These are phyloP conservation scores for Raffaelea ambrosiae DNA, from an alignment of 2,329 filamentous ascomycete species.

Conservation along the genomic window DNA sequence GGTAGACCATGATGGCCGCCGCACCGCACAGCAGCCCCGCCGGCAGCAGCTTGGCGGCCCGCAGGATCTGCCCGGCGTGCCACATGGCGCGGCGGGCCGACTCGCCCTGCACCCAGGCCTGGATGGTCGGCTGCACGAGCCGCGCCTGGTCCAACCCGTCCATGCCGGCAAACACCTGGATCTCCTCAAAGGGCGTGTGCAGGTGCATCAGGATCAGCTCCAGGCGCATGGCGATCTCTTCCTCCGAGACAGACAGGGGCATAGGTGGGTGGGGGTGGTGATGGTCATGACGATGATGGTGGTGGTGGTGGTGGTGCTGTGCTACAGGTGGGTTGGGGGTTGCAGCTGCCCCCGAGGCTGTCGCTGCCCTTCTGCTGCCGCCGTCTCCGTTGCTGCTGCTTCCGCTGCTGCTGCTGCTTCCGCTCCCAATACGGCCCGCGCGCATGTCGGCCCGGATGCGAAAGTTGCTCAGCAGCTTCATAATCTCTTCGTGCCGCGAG, in stretches of 20 bases:
- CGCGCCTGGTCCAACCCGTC: not conserved
- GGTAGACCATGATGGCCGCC: not conserved
- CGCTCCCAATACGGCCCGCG: too few relatives aligned
- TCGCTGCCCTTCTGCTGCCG: too few relatives aligned
- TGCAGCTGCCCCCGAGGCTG: too few relatives aligned
- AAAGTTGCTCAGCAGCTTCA: not conserved
- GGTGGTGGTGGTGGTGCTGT: too few relatives aligned
- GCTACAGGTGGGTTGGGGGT: too few relatives aligned
- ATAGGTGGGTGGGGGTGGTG: too few relatives aligned
- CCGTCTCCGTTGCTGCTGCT: too few relatives aligned
- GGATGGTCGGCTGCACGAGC: not conserved
- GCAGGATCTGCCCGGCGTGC: not conserved
- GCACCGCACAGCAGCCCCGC: not conserved
- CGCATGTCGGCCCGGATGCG: not conserved
- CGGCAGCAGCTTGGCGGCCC: not conserved
- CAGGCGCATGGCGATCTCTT: not conserved
- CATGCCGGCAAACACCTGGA: not conserved
- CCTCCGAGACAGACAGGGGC: too few relatives aligned
- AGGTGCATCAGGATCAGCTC: not conserved
- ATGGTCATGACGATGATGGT: too few relatives aligned
- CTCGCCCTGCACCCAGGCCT: not conserved
- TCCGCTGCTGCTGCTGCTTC: too few relatives aligned
- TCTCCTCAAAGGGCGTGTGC: not conserved
- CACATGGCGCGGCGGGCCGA: not conserved
- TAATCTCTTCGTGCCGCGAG: not conserved